These are phyloP conservation scores for Earliella scabrosa DNA, from an alignment of 1,284 basidiomycete species.

Conservation along the genomic window DNA sequence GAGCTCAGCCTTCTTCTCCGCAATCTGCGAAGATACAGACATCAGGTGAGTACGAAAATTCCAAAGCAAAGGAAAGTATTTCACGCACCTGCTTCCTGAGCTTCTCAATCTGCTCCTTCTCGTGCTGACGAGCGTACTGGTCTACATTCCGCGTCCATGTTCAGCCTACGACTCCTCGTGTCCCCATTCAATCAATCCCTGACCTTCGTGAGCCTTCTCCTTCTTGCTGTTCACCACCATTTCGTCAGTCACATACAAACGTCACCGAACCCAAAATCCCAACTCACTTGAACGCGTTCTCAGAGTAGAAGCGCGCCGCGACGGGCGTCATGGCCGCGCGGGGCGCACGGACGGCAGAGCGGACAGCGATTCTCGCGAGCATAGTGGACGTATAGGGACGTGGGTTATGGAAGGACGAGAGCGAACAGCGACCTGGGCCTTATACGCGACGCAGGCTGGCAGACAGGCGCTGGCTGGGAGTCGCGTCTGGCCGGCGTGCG, in stretches of 20 bases:
- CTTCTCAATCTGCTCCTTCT: constrained; percentile 58
- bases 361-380: constrained; percentile 37
- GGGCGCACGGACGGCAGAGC: constrained; percentile 48
- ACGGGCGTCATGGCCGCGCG: constrained; percentile 34
- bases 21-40: constrained; percentile 45
- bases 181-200: constrained; percentile 1
- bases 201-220: constrained; percentile 76
- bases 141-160: constrained; percentile 40
- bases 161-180: constrained; percentile 2
- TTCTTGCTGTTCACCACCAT: constrained; percentile 55
- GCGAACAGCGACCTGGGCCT: background rate
- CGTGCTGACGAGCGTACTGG: constrained; percentile 61
- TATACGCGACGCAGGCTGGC: constrained; percentile 14
- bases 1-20: constrained; percentile 59
- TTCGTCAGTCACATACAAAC: constrained; percentile 15
- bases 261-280: constrained; percentile 37
- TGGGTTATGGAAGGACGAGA: too few relatives aligned
- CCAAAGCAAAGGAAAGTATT: too few relatives aligned
- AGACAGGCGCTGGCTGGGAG: background rate
- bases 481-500: constrained; percentile 15
- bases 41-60: too few relatives aligned
- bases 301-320: constrained; percentile 39
- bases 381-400: too few relatives aligned
- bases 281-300: constrained; percentile 50
- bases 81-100: constrained; percentile 55